Conservation (phyloP, 495 filamentous ascomycete species). For the Xylaria palmicola region DNA sequence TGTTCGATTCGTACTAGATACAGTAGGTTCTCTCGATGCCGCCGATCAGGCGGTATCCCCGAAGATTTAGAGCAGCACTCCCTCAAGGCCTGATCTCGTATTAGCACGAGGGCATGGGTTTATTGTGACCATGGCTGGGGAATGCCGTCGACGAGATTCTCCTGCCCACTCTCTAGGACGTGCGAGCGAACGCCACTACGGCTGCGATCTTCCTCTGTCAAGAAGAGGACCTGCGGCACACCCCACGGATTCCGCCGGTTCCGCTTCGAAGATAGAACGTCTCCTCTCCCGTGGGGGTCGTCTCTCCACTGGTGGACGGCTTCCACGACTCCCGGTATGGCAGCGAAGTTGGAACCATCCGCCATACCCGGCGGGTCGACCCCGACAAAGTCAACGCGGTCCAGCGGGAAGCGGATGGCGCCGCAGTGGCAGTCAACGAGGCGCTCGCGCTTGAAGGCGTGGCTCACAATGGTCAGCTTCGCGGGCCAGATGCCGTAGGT, state of each 20-base stretch:
- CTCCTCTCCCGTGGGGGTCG: slow-evolving; percentile 49
- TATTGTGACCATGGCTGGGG: slow-evolving; percentile 34
- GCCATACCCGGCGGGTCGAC: slow-evolving; percentile 63
- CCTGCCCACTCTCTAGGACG: slow-evolving; percentile 26
- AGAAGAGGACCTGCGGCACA: slow-evolving; percentile 40
- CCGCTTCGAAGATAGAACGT: slow-evolving; percentile 48
- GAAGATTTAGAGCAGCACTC: slow-evolving; percentile 18
- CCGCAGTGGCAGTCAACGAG: slow-evolving; percentile 67
- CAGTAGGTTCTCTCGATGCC: slow-evolving; percentile 32
- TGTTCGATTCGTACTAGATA: slow-evolving; percentile 61
- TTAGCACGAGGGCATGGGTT: background rate
- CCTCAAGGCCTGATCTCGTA: background rate
- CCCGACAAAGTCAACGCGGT: slow-evolving; percentile 56
- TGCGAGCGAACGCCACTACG: slow-evolving; percentile 35
- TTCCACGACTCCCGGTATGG: slow-evolving; percentile 39
- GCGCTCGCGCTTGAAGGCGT: slow-evolving; percentile 69
- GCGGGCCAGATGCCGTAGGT: slow-evolving; percentile 46
- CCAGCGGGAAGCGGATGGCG: slow-evolving; percentile 57
- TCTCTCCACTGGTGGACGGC: slow-evolving; percentile 46
- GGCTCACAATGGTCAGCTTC: slow-evolving; percentile 66
- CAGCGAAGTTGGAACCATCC: slow-evolving; percentile 34
- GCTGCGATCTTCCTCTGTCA: slow-evolving; percentile 31
- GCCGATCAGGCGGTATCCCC: slow-evolving; percentile 5
- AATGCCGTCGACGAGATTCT: slow-evolving; percentile 33
- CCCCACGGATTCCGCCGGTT: slow-evolving; percentile 49